A percentile compares a stretch with the other conserved stretches of the same genome.
Evolutionary conservation across 2,329 filamentous ascomycete species (phyloP).

Genomic region (Rhinocladiella similis): DNA sequence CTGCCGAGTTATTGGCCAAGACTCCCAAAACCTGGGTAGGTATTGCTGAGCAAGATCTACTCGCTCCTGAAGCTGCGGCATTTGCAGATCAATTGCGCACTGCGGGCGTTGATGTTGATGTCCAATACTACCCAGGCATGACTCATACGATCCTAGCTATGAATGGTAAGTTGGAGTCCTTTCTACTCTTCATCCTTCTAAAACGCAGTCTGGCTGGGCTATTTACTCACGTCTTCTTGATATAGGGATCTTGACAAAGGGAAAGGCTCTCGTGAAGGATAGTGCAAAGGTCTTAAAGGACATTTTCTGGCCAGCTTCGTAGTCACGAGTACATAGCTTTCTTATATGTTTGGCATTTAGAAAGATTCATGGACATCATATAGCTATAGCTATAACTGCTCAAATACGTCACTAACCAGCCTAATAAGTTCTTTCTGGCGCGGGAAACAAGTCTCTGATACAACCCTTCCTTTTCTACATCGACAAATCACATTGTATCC

Average conservation of each 20-base stretch:
- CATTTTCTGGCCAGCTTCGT: neutral
- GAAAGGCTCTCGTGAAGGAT: neutral
- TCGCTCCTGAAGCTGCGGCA: conserved; percentile 54
- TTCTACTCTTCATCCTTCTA: neutral
- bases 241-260: neutral
- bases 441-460: too few relatives aligned
- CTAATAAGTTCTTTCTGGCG: too few relatives aligned
- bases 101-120: conserved; percentile 49
- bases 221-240: too few relatives aligned
- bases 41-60: conserved; percentile 56
- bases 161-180: conserved; percentile 41
- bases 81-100: conserved; percentile 50
- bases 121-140: conserved; percentile 54
- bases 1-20: conserved; percentile 46
- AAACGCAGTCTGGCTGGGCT: too few relatives aligned
- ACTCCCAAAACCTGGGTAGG: conserved; percentile 54
- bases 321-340: too few relatives aligned
- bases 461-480: too few relatives aligned
- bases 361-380: too few relatives aligned
- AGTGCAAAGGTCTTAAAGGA: neutral
- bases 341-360: too few relatives aligned
- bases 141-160: conserved; percentile 60
- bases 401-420: too few relatives aligned
- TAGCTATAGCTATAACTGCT: too few relatives aligned
- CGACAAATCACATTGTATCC: too few relatives aligned